Base-by-base conservation (phyloP, 2,329 filamentous ascomycete genomes). In the Microascus cirrosus region DNA sequence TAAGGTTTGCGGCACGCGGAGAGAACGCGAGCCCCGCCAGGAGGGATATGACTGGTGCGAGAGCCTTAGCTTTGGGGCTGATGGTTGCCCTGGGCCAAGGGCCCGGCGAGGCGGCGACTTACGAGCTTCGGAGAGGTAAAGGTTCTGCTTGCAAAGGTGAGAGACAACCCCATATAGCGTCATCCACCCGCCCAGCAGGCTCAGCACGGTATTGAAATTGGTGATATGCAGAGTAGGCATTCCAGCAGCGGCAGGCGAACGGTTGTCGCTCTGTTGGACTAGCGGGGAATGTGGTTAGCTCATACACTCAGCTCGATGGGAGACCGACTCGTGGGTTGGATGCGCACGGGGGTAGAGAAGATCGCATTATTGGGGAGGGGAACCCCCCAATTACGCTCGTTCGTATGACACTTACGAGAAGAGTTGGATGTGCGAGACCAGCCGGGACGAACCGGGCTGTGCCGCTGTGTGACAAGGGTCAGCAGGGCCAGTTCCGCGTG, bases 101-200 rank as follows among this genome's bases (percentile, higher is more conserved):
- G n/a, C 39, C n/a, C 34, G 4, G 36, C 18, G 53, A 35, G 22
- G 22, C n/a, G n/a, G n/a, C 39, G 25, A 82, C 87, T 69, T 76
- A 93, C 90, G 76, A 57, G 92, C 89, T 79, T 96, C 92, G 1
- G 90, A 95, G 1, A 96, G 79, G 69, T 96, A 96, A 68, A 89
- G 93, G 59, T 84, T 87, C 73, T 96, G 92, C 68, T 96, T 96
- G 67, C 89, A 79, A 20, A 96, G 79, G 67, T 91, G 95, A 1
- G 90, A 96, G 0, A 96, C 90, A 51, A 96, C 74, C 3, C 90
- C 91, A 66, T 95, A 96, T n/a, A 95, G 64, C 0, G 89, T 90
- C 61, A 96, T 85, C 73, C 95, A 96, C 1, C 89, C 92, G 15
- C 92, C 92, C 13, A 95, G 72, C 8, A 89, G 81, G 57, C 88